phyloP scores from a whole-genome alignment of 83 land plant species.

The Picea abies region DNA sequence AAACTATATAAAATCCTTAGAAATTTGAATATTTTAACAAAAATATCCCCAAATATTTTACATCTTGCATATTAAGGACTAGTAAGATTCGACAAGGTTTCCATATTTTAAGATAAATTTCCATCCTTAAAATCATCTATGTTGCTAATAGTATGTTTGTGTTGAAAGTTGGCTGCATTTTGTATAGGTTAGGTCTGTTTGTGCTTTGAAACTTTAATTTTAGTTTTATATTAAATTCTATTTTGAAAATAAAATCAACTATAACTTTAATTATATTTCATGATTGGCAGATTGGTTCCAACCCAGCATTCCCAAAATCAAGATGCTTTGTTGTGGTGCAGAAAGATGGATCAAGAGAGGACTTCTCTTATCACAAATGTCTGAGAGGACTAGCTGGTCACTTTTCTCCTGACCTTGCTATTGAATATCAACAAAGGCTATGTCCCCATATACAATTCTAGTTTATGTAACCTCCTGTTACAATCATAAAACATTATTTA shows the following conservation, averaged over 20 bases:
- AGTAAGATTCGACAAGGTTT: too few relatives aligned
- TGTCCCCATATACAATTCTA: not conserved
- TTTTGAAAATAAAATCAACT: not conserved
- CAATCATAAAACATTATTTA: not conserved
- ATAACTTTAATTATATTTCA: not conserved
- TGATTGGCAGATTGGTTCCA: slow-evolving; percentile 41
- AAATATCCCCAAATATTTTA: too few relatives aligned
- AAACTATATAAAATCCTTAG: too few relatives aligned
- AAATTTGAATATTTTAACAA: too few relatives aligned
- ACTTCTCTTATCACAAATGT: slow-evolving; percentile 69
- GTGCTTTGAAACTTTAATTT: too few relatives aligned
- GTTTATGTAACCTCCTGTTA: not conserved
- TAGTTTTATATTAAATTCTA: not conserved
- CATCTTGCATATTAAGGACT: too few relatives aligned
- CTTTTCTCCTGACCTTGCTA: slow-evolving; percentile 7
- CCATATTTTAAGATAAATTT: too few relatives aligned
- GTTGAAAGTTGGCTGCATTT: too few relatives aligned
- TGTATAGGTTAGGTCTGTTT: too few relatives aligned
- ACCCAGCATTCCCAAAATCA: slow-evolving; percentile 25
- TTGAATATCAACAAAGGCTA: not conserved
- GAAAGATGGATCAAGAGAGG: slow-evolving; percentile 51
- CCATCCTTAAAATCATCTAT: too few relatives aligned
- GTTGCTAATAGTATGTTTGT: too few relatives aligned
- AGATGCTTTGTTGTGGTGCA: slow-evolving; percentile 57
- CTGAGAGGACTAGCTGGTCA: slow-evolving; percentile 29